phyloP scores from a whole-genome alignment of 139 green algal species.

The Yamagishiella unicocca region DNA sequence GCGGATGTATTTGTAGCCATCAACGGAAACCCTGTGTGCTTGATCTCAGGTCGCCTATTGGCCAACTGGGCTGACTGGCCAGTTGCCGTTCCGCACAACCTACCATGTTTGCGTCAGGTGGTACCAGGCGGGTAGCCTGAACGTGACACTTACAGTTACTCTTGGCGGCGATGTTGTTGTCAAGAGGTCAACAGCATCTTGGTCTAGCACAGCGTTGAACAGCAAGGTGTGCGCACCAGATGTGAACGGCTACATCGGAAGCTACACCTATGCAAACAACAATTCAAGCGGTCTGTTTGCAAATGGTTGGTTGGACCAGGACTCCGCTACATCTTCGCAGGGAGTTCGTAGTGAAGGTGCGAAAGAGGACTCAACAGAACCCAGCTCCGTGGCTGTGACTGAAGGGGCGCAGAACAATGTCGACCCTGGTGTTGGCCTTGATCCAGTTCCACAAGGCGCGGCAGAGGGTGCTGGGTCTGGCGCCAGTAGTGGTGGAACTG shows the following conservation, averaged over 20 bases:
- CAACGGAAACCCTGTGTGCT: background rate
- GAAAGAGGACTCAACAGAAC: background rate
- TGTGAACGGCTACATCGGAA: background rate
- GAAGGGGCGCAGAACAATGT: background rate
- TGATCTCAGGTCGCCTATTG: conserved; percentile 2
- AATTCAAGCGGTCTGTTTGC: background rate
- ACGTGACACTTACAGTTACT: conserved; percentile 7
- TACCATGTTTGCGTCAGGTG: conserved; percentile 10
- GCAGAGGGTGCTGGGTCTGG: too few species aligned
- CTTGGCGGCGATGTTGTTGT: too few species aligned
- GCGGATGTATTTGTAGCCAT: too few species aligned
- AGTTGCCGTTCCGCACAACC: background rate
- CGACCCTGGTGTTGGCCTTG: too few species aligned
- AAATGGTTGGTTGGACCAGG: background rate
- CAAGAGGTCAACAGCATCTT: conserved; percentile 8
- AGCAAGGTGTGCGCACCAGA: background rate
- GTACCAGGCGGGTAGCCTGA: background rate
- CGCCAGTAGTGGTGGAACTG: too few species aligned
- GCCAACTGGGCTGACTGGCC: background rate
- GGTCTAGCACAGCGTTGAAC: too few species aligned
- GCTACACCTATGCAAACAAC: background rate
- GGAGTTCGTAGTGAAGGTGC: background rate
- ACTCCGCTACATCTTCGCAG: background rate
- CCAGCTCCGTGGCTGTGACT: background rate
- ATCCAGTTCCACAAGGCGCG: too few species aligned